Conservation (phyloP, 495 filamentous ascomycete genomes). For the Xylaria nigripes region DNA sequence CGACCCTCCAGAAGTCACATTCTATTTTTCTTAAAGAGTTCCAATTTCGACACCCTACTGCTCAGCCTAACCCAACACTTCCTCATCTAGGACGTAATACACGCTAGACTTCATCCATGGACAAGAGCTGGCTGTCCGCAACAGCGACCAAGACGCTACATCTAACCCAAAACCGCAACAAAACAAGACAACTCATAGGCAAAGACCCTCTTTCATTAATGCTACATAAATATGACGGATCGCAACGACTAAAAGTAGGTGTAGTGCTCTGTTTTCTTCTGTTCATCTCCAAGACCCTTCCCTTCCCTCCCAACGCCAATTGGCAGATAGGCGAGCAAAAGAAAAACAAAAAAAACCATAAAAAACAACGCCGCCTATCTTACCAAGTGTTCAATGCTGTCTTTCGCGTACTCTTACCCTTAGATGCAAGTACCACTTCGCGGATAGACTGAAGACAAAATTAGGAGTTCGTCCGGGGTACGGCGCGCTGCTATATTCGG, state of each 20-base stretch:
- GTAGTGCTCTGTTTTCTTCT: background rate
- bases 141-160: too few species aligned
- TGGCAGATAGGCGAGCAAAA: background rate
- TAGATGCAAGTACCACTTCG: background rate
- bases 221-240: conserved; percentile 8
- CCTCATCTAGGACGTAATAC: too few species aligned
- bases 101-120: too few species aligned
- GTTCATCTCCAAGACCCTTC: conserved; percentile 2
- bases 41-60: too few species aligned
- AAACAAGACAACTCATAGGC: background rate
- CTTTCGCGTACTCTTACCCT: conserved; percentile 2
- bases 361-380: conserved; percentile 2
- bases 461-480: background rate
- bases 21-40: too few species aligned
- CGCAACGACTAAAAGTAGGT: conserved; percentile 6
- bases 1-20: too few species aligned
- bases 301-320: conserved; percentile 5
- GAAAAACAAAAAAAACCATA: too few species aligned
- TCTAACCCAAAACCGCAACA: too few species aligned
- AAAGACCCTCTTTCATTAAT: conserved; percentile 8
- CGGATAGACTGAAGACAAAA: background rate
- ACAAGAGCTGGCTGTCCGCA: too few species aligned
- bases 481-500: background rate
- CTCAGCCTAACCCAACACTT: too few species aligned
- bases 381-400: conserved; percentile 6